Percentiles rank a stretch among this genome's conserved stretches.
Conservation (phyloP, 805 yeast genomes). For the Yamadazyma phyllophila region DNA sequence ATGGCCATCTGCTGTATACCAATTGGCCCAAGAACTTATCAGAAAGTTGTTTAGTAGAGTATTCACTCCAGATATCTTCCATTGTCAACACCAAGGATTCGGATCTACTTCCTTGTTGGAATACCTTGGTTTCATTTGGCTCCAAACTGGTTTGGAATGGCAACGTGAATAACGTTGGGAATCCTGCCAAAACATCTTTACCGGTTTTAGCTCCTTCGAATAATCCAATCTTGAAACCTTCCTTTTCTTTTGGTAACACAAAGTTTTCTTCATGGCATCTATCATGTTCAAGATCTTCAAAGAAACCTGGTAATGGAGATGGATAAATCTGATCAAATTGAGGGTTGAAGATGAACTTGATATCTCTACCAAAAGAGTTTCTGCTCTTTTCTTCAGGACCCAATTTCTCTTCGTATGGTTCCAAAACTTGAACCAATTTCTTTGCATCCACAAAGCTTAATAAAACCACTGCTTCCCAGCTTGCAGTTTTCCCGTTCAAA, state of each 20-base stretch:
- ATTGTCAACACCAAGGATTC: constrained; percentile 74
- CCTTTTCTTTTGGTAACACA: constrained; percentile 48
- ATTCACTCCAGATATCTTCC: constrained; percentile 52
- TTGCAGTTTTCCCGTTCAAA: constrained; percentile 90
- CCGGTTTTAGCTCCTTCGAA: constrained; percentile 69
- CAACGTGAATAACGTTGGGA: constrained; percentile 77
- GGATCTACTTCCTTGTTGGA: constrained; percentile 81
- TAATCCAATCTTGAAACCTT: constrained; percentile 52
- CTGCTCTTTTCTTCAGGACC: constrained; percentile 69
- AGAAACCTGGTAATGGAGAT: constrained; percentile 75
- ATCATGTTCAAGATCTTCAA: constrained; percentile 74
- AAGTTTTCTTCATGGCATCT: constrained; percentile 69
- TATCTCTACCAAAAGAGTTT: constrained; percentile 70
- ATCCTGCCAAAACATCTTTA: constrained; percentile 75
- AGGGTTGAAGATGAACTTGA: constrained; percentile 71
- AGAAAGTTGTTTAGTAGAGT: constrained; percentile 63
- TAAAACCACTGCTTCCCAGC: constrained; percentile 97
- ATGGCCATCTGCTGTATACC: constrained; percentile 89
- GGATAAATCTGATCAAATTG: constrained; percentile 65
- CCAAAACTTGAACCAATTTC: constrained; percentile 69
- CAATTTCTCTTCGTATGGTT: constrained; percentile 59
- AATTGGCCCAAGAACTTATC: constrained; percentile 57
- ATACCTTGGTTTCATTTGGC: constrained; percentile 66
- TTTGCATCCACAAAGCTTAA: constrained; percentile 87
- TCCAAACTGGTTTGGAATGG: constrained; percentile 56